Conservation (phyloP, 129 eudicot species). For the Logfia minima region DNA sequence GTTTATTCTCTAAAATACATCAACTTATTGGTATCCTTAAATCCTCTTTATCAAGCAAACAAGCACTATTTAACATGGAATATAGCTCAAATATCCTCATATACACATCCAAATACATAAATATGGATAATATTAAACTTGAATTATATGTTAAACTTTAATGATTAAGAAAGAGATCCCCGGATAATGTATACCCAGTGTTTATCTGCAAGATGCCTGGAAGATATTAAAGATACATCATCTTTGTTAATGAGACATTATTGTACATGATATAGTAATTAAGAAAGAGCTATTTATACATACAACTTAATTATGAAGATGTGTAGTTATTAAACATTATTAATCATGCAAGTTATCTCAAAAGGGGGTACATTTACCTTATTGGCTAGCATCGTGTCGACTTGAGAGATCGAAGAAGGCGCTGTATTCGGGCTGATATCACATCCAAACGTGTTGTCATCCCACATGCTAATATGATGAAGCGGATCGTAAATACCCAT, state of each 20-base stretch:
- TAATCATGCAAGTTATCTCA: no score
- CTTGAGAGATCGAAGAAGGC: constrained; percentile 37
- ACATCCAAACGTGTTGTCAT: constrained; percentile 52
- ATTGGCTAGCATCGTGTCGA: constrained; percentile 43
- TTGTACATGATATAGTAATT: no score
- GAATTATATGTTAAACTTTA: background rate
- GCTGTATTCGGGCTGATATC: constrained; percentile 45
- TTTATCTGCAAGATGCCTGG: background rate
- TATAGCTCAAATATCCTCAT: background rate
- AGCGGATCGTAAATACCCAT: constrained; percentile 79
- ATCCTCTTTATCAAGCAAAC: background rate
- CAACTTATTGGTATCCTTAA: background rate
- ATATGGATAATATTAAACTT: background rate
- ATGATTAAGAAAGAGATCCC: background rate
- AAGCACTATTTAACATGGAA: background rate
- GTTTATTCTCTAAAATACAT: background rate
- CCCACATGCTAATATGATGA: constrained; percentile 83
- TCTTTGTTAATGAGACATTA: background rate
- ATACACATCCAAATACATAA: background rate
- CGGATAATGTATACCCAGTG: background rate
- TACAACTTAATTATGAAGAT: background rate
- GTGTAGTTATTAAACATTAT: background rate
- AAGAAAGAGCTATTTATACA: background rate
- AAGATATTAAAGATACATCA: background rate
- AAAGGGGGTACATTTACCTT: constrained; percentile 42